Percentiles rank a stretch among this genome's conserved stretches.
phyloP scores from a whole-genome alignment of 495 filamentous ascomycete genomes.

The Hyaloscypha finlandica region DNA sequence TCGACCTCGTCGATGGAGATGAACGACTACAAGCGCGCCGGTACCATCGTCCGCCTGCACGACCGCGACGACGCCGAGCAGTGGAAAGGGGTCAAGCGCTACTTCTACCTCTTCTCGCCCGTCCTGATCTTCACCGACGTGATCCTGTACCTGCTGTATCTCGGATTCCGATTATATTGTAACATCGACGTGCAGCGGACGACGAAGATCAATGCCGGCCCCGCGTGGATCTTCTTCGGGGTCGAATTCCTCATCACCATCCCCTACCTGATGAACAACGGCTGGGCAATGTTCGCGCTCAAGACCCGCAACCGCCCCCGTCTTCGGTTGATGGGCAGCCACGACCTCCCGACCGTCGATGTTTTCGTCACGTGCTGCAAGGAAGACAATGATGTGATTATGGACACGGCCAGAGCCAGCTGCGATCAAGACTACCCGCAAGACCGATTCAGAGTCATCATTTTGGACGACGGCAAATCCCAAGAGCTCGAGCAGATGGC shows the following conservation, averaged over 20 bases:
- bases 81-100: constrained; percentile 46
- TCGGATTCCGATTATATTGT: constrained; percentile 43
- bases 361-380: constrained; percentile 52
- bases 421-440: constrained; percentile 50
- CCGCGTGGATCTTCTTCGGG: constrained; percentile 45
- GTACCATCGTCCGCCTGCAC: constrained; percentile 40
- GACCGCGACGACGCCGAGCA: constrained; percentile 45
- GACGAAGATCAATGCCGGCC: constrained; percentile 31
- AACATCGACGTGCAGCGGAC: constrained; percentile 42
- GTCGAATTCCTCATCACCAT: constrained; percentile 43
- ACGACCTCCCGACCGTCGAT: constrained; percentile 48
- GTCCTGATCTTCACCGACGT: constrained; percentile 43
- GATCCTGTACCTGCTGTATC: constrained; percentile 41
- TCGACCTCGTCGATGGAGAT: constrained; percentile 24
- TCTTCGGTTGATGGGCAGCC: constrained; percentile 42
- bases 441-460: constrained; percentile 48
- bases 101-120: constrained; percentile 40
- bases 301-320: constrained; percentile 42
- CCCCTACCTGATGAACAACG: constrained; percentile 45
- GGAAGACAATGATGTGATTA: constrained; percentile 52
- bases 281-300: constrained; percentile 45
- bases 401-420: constrained; percentile 52
- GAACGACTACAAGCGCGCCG: constrained; percentile 39
- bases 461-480: constrained; percentile 52
- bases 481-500: constrained; percentile 37